Conservation (phyloP, 1,139 yeast species). For the Yamadazyma diospyri region DNA sequence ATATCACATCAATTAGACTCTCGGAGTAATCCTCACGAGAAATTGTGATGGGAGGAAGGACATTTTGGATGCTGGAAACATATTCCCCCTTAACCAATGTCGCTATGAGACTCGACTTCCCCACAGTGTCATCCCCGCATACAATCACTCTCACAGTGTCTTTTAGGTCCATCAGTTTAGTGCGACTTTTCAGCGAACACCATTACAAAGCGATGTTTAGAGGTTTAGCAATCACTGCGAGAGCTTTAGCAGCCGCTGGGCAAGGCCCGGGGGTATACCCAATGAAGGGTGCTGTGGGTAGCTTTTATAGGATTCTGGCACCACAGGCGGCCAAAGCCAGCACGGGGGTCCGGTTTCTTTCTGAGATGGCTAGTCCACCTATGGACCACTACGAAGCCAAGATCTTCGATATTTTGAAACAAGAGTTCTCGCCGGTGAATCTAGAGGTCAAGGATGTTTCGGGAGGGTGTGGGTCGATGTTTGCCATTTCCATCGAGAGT, state of each 20-base stretch:
- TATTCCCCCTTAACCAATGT: conserved; percentile 77
- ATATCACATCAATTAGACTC: conserved; percentile 22
- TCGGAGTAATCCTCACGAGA: conserved; percentile 38
- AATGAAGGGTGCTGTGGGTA: too few species aligned
- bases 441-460: conserved; percentile 77
- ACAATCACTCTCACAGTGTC: conserved; percentile 68
- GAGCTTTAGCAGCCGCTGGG: too few species aligned
- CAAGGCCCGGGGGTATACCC: too few species aligned
- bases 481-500: conserved; percentile 78
- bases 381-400: conserved; percentile 67
- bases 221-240: too few species aligned
- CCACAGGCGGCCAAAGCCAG: too few species aligned
- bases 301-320: too few species aligned
- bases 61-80: conserved; percentile 69
- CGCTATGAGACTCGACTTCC: conserved; percentile 74
- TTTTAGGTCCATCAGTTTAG: conserved; percentile 11
- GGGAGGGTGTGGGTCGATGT: conserved; percentile 98
- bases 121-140: conserved; percentile 95
- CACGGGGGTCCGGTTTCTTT: too few species aligned
- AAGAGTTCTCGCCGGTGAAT: conserved; percentile 54
- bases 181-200: too few species aligned
- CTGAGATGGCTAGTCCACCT: conserved; percentile 13
- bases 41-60: conserved; percentile 79
- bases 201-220: too few species aligned
- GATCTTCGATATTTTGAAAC: conserved; percentile 53